Conservation (phyloP, 2,329 filamentous ascomycete species). For the Orbilia quercus region DNA sequence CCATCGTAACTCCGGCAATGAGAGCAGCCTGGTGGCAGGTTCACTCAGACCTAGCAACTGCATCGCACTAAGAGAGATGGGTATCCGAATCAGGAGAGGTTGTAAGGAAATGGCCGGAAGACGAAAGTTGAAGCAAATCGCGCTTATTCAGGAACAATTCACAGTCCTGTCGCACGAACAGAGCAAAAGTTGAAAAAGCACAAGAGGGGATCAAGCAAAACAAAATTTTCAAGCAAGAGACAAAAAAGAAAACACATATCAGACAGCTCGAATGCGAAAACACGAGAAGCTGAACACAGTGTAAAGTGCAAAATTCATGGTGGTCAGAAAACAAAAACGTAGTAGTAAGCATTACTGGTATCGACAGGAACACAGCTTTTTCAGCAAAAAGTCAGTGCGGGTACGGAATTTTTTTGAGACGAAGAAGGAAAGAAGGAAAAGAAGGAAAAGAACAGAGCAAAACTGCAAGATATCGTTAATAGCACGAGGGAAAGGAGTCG, state of each 20-base stretch:
- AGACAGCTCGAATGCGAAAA: conserved; percentile 4
- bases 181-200: background rate
- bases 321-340: conserved; percentile 7
- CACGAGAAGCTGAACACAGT: background rate
- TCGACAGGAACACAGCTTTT: conserved; percentile 44
- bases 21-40: conserved; percentile 35
- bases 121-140: background rate
- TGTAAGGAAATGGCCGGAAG: background rate
- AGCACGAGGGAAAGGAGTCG: background rate
- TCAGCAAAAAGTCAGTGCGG: conserved; percentile 7
- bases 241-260: conserved; percentile 1
- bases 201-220: background rate
- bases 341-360: conserved; percentile 37
- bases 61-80: conserved; percentile 22
- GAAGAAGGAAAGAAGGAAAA: background rate
- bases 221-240: background rate
- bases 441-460: background rate
- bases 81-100: background rate
- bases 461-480: background rate
- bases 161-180: background rate
- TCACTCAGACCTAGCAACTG: conserved; percentile 43
- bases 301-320: conserved; percentile 2
- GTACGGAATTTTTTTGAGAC: conserved; percentile 13
- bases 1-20: conserved; percentile 17
- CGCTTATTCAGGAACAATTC: no score